Conservation (phyloP, 2,329 filamentous ascomycete species). For the Talaromyces sp. region DNA sequence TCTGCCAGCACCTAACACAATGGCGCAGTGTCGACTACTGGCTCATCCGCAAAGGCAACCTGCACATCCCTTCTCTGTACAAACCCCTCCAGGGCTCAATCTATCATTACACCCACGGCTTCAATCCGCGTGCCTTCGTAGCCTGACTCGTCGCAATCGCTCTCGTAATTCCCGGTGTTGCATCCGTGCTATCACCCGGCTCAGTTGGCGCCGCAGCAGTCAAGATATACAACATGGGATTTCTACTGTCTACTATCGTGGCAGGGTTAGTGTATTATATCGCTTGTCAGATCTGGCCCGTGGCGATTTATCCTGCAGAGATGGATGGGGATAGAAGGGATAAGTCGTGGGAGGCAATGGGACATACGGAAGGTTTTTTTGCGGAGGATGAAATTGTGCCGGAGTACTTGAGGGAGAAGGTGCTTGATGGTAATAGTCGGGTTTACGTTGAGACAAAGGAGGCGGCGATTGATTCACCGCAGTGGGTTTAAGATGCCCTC, state of each 20-base stretch:
- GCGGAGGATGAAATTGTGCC: slow-evolving; percentile 15
- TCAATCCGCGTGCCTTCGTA: slow-evolving; percentile 9
- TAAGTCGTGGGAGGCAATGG: slow-evolving; percentile 14
- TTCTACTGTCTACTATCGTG: not conserved
- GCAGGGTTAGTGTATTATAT: slow-evolving; percentile 11
- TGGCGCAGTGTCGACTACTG: slow-evolving; percentile 12
- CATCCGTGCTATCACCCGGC: not conserved
- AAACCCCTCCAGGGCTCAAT: not conserved
- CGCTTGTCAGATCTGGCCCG: slow-evolving; percentile 7
- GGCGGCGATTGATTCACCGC: not conserved
- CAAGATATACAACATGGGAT: slow-evolving; percentile 16
- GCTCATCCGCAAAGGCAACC: slow-evolving; percentile 13
- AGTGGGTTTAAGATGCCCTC: not conserved
- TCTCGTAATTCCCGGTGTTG: slow-evolving; percentile 11
- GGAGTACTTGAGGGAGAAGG: slow-evolving; percentile 10
- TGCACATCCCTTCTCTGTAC: slow-evolving; percentile 13
- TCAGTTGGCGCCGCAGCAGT: slow-evolving; percentile 6
- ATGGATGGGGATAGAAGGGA: not conserved
- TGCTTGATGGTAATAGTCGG: not conserved
- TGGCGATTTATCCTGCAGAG: slow-evolving; percentile 3
- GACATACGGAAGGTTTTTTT: slow-evolving; percentile 11
- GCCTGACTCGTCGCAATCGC: slow-evolving; percentile 9
- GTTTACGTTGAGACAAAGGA: not conserved
- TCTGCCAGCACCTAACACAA: not conserved
- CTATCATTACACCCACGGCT: slow-evolving; percentile 9